A percentile compares a stretch with the other conserved stretches of the same genome.
Conservation (phyloP, 768 basidiomycete species). For the Inosperma sp. region DNA sequence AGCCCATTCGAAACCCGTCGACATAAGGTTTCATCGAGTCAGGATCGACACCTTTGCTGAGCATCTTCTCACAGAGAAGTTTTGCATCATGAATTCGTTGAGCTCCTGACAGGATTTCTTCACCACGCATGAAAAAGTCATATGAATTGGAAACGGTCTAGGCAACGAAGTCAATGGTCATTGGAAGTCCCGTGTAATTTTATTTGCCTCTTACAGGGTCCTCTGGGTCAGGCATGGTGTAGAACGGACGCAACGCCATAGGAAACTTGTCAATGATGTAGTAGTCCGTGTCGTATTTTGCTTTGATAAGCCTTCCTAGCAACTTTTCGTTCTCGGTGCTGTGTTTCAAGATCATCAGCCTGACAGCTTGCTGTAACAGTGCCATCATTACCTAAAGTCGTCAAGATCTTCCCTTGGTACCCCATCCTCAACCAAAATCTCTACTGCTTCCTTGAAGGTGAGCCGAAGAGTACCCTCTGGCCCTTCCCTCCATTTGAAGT, state of each 20-base stretch:
- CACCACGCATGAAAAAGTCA: constrained; percentile 99
- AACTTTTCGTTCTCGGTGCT: constrained; percentile 96
- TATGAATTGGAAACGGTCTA: constrained; percentile 95
- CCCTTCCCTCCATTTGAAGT: constrained; percentile 92
- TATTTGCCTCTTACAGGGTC: constrained; percentile 72
- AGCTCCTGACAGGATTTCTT: constrained; percentile 97
- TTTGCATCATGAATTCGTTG: constrained; percentile 93
- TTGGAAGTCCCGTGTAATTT: too few relatives aligned
- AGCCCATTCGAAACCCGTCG: constrained; percentile 91
- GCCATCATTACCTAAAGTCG: constrained; percentile 73
- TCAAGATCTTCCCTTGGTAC: constrained; percentile 73
- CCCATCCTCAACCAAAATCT: constrained; percentile 83
- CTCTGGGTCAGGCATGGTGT: constrained; percentile 96
- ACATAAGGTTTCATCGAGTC: constrained; percentile 88
- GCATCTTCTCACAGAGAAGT: constrained; percentile 82
- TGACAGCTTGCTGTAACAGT: constrained; percentile 8
- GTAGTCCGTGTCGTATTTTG: constrained; percentile 96
- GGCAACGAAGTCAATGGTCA: background rate
- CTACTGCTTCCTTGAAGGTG: constrained; percentile 82
- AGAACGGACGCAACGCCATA: constrained; percentile 91
- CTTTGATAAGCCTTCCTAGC: constrained; percentile 83
- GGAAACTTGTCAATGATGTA: constrained; percentile 99
- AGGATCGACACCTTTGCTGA: constrained; percentile 81
- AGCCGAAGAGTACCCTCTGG: constrained; percentile 84
- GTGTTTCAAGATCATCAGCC: constrained; percentile 11